Evolutionary conservation across 2,329 filamentous ascomycete species (phyloP), one percentile per base, ranked within the genome.

Genomic region (Trichoderma koningiopsis): DNA sequence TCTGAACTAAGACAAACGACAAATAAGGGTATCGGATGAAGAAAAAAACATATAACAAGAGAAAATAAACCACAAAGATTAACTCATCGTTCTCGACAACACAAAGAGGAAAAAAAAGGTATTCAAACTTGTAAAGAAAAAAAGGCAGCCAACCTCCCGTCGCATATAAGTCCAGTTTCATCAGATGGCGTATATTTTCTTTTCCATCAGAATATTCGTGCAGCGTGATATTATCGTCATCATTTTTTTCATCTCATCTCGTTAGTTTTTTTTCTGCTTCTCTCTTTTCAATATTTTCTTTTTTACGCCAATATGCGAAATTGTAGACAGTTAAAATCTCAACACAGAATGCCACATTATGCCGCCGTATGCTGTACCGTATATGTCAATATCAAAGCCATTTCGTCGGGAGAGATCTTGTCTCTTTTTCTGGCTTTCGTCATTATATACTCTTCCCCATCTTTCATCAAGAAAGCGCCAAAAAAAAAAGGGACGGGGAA

Each of bases 1-100:
- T 24, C 47, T 43, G 19, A 24, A 49, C 47, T 49, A 49, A 49
- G 47, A 24, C 47, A 35, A 65, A 69, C 43, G 40, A 61, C n/a
- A 60, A 69, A 56, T 24, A 58, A 43, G 65, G 68, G 68, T 71
- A 66, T 71, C 37, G 57, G 61, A 31, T 65, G 57, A 69, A 68
- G 27, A 27, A 27, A 69, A 68, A 40, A 62, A 40, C 60, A 68
- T 60, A 71, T 60, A 55, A 66, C 65, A 60, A 59, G 53, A 49
- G 47, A 71, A 71, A 60, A 35, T 19, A n/a, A 43, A 43, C 16
- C 16, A 43, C 14, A 52, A 68, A 59, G 8, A 61, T 43, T 58
- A 69, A 49, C 33, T 29, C 6, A 40, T 33, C 10, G n/a, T 43
- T 40, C 40, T 19, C 33, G 13, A 35, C 10, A 35, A 27, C 27